These are phyloP conservation scores for Eucalyptus pauciflora DNA, from an alignment of 345 rosid genomes.

Conservation along the genomic window DNA sequence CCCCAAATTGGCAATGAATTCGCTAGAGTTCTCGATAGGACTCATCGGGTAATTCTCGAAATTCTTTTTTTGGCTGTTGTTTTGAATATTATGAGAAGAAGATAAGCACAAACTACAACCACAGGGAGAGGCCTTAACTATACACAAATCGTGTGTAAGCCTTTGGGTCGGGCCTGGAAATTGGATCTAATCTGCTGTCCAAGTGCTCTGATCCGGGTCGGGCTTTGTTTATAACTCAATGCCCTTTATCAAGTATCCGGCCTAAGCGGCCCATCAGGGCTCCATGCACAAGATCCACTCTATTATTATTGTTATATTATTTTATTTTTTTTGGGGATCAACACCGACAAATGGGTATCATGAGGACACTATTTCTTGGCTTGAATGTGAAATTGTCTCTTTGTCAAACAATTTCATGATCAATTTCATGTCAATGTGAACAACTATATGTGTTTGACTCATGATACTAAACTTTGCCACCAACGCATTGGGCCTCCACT, in stretches of 20 bases:
- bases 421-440: neutral
- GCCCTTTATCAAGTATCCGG: neutral
- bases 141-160: neutral
- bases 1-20: too few species aligned
- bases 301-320: too few species aligned
- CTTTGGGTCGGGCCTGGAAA: neutral
- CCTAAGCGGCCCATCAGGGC: neutral
- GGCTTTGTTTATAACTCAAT: neutral
- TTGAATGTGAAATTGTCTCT: neutral
- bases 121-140: neutral
- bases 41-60: neutral
- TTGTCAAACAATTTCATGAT: neutral
- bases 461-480: neutral
- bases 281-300: neutral
- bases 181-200: neutral
- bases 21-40: neutral
- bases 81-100: neutral
- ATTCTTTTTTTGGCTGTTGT: neutral
- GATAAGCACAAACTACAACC: neutral
- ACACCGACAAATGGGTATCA: neutral
- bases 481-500: neutral
- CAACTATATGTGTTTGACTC: neutral
- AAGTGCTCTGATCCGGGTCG: neutral
- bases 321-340: neutral
- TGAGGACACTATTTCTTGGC: neutral